These are phyloP conservation scores for Eutrema salsugineum DNA, from an alignment of 441 rosid genomes.

Conservation along the genomic window DNA sequence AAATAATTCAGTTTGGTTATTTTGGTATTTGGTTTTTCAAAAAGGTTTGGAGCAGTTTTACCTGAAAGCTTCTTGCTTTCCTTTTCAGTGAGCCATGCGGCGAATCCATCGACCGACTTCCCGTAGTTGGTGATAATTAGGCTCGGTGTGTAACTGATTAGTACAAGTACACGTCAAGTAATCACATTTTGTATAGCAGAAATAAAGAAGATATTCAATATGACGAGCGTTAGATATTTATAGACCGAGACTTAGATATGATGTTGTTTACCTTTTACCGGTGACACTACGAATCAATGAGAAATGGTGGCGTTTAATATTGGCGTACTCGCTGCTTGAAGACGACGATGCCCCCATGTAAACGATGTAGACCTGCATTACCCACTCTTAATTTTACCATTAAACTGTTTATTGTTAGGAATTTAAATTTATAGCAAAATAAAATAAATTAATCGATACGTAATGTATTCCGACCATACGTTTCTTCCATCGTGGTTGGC, in stretches of 20 bases:
- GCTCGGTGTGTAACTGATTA: conserved; percentile 11
- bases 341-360: conserved; percentile 11
- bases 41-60: background rate
- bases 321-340: background rate
- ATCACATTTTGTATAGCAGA: background rate
- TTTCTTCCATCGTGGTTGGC: background rate
- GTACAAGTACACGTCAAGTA: background rate
- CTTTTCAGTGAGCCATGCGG: conserved; percentile 18
- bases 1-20: background rate
- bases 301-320: background rate
- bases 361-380: conserved; percentile 12
- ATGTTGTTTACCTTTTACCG: too few relatives aligned
- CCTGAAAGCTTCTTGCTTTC: conserved; percentile 19
- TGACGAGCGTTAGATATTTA: too few relatives aligned
- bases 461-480: background rate
- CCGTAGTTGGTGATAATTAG: conserved; percentile 4
- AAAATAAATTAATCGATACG: background rate
- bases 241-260: too few relatives aligned
- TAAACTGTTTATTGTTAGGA: background rate
- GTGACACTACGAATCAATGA: conserved; percentile 9
- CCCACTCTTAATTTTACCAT: background rate
- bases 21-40: background rate
- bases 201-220: background rate
- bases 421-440: background rate
- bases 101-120: conserved; percentile 3